These are phyloP conservation scores for Colletotrichum karsti DNA, from an alignment of 2,329 filamentous ascomycete genomes.

Conservation along the genomic window DNA sequence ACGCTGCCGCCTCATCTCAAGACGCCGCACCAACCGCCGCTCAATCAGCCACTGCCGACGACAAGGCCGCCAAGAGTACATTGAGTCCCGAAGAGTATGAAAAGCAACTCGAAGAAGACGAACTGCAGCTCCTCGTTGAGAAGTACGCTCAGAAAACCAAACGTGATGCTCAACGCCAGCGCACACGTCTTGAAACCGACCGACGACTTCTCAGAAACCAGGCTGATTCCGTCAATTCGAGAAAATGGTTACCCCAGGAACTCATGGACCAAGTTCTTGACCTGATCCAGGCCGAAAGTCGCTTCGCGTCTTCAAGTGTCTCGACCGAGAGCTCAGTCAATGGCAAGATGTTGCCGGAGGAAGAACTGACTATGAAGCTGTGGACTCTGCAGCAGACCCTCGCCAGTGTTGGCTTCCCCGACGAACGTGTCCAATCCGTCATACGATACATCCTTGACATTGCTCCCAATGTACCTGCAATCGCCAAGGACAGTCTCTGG, in stretches of 20 bases:
- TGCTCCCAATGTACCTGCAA: conserved; percentile 65
- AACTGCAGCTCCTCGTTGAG: conserved; percentile 87
- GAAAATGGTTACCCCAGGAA: conserved; percentile 83
- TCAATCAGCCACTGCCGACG: conserved; percentile 31
- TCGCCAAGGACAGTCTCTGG: conserved; percentile 76
- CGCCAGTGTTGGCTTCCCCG: conserved; percentile 72
- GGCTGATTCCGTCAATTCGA: conserved; percentile 75
- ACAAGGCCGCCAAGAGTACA: conserved; percentile 46
- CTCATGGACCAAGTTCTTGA: conserved; percentile 81
- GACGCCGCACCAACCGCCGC: conserved; percentile 40
- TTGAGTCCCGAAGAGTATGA: conserved; percentile 91
- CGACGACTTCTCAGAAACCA: conserved; percentile 82
- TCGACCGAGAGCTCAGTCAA: conserved; percentile 48
- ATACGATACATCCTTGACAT: conserved; percentile 74
- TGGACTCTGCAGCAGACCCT: conserved; percentile 87
- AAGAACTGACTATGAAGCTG: conserved; percentile 80
- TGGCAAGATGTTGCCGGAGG: conserved; percentile 71
- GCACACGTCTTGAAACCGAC: conserved; percentile 83
- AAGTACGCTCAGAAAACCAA: conserved; percentile 82
- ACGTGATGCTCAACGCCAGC: conserved; percentile 81
- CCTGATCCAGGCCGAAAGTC: conserved; percentile 72
- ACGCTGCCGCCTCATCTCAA: background rate
- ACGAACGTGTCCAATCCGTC: conserved; percentile 68
- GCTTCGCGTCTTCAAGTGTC: conserved; percentile 62
- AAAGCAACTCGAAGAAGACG: conserved; percentile 86